Evolutionary conservation across 495 filamentous ascomycete genomes (phyloP), one percentile per base, ranked within the genome.

Genomic region (Paragyromitra xinjiangensis): DNA sequence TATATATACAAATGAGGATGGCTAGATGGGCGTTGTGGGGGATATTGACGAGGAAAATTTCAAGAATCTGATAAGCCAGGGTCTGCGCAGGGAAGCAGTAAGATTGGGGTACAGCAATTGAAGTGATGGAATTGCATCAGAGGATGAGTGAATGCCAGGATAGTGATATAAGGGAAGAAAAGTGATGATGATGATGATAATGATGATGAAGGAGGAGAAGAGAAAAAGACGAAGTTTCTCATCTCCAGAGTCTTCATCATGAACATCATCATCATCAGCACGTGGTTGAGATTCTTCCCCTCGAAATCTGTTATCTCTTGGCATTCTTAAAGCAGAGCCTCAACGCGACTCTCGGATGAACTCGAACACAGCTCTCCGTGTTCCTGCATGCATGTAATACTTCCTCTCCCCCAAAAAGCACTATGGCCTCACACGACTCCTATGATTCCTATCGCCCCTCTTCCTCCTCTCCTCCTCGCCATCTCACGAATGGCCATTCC

Each of bases 381-480:
- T 48, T 19, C 44, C 37, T 19, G 19, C 53, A 53, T 22, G 19
- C 19, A 63, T 34, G 3, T 29, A 9, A 48, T 39, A 8, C 19
- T 7, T 9, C 9, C 22, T 3, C 7, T 29, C 14, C 19, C 16
- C 8, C 24, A 22, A 1, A 26, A 56, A 9, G 3, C 29, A 26
- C 42, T 45, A 71, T 78, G 61, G 66, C 66, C 34, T 66, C 61
- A 24, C 77, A 73, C 66, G 56, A 78, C 66, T 78, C 77, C 51
- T 70, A 78, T 44, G 77, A 79, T 67, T 79, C 77, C 11, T 79
- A 79, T 56, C 77, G 77, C 37, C 77, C 77, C 16, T 78, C 77
- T 12, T 78, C 75, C 29, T 45, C 66, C 22, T 78, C 77, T 16
- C 56, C 77, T 4, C 55, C 77, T 11, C 72, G 77, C 62, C 59